Evolutionary conservation across 2,329 filamentous ascomycete genomes (phyloP).

Genomic region (Ambrosiella xylebori): DNA sequence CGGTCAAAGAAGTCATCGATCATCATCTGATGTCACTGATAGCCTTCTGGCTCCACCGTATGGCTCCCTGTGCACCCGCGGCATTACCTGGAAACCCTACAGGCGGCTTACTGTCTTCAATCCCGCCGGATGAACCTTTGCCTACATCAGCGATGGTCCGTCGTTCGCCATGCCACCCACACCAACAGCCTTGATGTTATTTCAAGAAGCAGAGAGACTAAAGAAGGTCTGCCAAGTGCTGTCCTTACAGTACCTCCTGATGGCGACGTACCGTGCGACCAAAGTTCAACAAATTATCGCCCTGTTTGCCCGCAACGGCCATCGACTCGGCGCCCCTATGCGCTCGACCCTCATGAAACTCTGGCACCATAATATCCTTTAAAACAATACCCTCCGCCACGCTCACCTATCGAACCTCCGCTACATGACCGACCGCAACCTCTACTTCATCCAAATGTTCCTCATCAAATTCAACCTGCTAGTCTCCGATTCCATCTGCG

Average conservation of each 20-base stretch:
- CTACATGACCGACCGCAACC: slow-evolving; percentile 41
- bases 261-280: slow-evolving; percentile 43
- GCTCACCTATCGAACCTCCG: slow-evolving; percentile 32
- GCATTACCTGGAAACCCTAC: slow-evolving; percentile 48
- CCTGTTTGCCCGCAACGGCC: slow-evolving; percentile 38
- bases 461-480: slow-evolving; percentile 55
- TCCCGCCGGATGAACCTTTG: slow-evolving; percentile 32
- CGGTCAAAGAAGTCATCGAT: slow-evolving; percentile 44
- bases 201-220: not conserved
- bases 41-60: slow-evolving; percentile 32
- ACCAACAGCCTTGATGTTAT: not conserved
- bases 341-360: slow-evolving; percentile 40
- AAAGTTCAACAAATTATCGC: slow-evolving; percentile 45
- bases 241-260: slow-evolving; percentile 47
- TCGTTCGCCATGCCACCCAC: not conserved
- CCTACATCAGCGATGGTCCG: slow-evolving; percentile 16
- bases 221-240: slow-evolving; percentile 35
- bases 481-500: slow-evolving; percentile 45
- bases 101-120: slow-evolving; percentile 39
- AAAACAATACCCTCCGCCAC: slow-evolving; percentile 37
- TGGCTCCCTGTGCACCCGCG: slow-evolving; percentile 35
- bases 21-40: slow-evolving; percentile 41
- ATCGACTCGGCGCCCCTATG: slow-evolving; percentile 34
- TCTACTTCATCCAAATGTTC: slow-evolving; percentile 47
- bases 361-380: slow-evolving; percentile 56